Evolutionary conservation across 2,329 filamentous ascomycete species (phyloP).

Genomic region (Hypoxylon sp.): DNA sequence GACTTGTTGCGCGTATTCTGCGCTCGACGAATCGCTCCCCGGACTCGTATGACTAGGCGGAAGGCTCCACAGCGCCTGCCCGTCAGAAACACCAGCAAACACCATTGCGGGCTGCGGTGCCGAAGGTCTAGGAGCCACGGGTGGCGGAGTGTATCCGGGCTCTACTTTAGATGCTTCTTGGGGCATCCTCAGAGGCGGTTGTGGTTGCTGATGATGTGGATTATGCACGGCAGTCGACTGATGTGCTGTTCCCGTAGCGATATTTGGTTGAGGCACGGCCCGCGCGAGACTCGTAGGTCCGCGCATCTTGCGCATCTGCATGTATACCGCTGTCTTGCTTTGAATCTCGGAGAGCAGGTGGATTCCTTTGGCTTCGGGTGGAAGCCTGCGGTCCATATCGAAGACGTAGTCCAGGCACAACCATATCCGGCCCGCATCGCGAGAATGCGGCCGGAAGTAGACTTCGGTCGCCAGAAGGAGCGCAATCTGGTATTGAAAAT

Average conservation of each 20-base stretch:
- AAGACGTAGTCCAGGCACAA: slow-evolving; percentile 78
- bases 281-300: slow-evolving; percentile 61
- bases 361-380: slow-evolving; percentile 68
- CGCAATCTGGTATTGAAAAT: slow-evolving; percentile 78
- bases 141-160: slow-evolving; percentile 31
- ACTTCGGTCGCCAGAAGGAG: slow-evolving; percentile 76
- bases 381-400: slow-evolving; percentile 64
- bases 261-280: slow-evolving; percentile 53
- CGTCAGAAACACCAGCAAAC: slow-evolving; percentile 61
- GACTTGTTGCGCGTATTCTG: slow-evolving; percentile 37
- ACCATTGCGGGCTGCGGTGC: slow-evolving; percentile 50
- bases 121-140: slow-evolving; percentile 20
- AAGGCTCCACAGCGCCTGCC: slow-evolving; percentile 60
- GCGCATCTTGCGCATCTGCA: slow-evolving; percentile 66
- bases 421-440: slow-evolving; percentile 76
- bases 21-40: slow-evolving; percentile 57
- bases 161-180: slow-evolving; percentile 30
- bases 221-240: slow-evolving; percentile 12
- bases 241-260: slow-evolving; percentile 48
- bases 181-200: slow-evolving; percentile 12
- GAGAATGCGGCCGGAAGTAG: slow-evolving; percentile 67
- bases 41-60: slow-evolving; percentile 57
- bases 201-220: slow-evolving; percentile 13
- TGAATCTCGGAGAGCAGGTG: slow-evolving; percentile 72
- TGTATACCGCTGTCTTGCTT: slow-evolving; percentile 70